These are phyloP conservation scores for Penicillium argentinense DNA, from an alignment of 495 filamentous ascomycete species.

Conservation along the genomic window DNA sequence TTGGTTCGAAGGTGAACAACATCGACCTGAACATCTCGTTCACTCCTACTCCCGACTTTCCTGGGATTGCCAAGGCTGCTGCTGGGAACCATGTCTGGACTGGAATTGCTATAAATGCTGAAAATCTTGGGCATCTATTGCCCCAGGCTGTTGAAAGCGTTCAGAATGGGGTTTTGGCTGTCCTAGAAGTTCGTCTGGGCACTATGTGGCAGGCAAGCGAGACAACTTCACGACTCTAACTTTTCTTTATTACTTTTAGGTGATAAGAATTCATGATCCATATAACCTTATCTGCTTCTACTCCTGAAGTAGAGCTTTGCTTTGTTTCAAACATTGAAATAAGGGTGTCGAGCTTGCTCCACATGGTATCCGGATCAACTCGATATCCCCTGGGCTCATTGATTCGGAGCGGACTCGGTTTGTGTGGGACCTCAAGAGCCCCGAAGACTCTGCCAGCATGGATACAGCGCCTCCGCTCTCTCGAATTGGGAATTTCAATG, in stretches of 20 bases:
- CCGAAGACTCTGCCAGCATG: not conserved
- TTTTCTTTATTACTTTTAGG: not conserved
- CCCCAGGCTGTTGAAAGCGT: not conserved
- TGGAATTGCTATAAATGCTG: not conserved
- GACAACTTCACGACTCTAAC: not conserved
- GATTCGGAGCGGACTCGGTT: not conserved
- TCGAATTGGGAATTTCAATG: not conserved
- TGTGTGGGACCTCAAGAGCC: not conserved
- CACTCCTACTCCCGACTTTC: constrained; percentile 73
- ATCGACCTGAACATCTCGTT: constrained; percentile 82
- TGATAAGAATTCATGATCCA: too few relatives aligned
- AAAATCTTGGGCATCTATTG: not conserved
- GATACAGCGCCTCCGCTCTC: not conserved
- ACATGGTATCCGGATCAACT: not conserved
- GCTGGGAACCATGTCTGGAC: constrained; percentile 24
- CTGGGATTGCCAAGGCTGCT: constrained; percentile 81
- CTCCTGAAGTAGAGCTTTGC: too few relatives aligned
- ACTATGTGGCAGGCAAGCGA: not conserved
- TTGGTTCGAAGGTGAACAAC: constrained; percentile 66
- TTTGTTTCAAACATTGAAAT: too few relatives aligned
- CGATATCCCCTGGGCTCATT: not conserved
- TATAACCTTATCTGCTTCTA: too few relatives aligned
- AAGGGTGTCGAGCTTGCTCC: too few relatives aligned
- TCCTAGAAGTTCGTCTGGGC: not conserved
- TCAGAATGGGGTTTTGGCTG: not conserved